Percentiles rank a stretch among this genome's conserved stretches.
Conservation (phyloP, 345 rosid species). For the Ceriops decandra region DNA sequence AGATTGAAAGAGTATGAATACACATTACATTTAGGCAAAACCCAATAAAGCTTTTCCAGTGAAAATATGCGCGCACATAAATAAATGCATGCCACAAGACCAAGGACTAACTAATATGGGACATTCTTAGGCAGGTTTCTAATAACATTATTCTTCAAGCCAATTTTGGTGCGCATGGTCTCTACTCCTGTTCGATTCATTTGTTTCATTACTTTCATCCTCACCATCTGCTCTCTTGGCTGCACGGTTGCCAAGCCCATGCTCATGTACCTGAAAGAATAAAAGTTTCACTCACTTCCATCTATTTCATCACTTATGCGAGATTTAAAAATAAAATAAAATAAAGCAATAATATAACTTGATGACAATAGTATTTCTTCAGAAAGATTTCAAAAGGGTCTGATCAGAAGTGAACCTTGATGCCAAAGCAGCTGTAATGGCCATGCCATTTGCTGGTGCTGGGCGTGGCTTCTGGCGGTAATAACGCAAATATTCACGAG, state of each 20-base stretch:
- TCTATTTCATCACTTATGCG: not conserved
- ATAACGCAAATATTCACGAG: slow-evolving; percentile 80
- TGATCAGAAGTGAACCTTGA: slow-evolving; percentile 47
- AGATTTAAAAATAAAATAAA: not conserved
- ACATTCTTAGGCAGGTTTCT: slow-evolving; percentile 86
- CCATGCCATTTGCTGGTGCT: slow-evolving; percentile 44
- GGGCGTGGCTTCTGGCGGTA: slow-evolving; percentile 94
- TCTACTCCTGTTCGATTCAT: slow-evolving; percentile 65
- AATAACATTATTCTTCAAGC: slow-evolving; percentile 74
- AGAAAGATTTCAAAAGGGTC: not conserved
- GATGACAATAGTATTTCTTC: not conserved
- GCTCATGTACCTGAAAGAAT: slow-evolving; percentile 64
- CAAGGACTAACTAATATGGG: slow-evolving; percentile 48
- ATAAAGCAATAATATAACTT: not conserved
- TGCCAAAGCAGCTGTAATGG: slow-evolving; percentile 62
- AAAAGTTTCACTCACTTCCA: not conserved
- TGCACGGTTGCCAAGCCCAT: slow-evolving; percentile 77
- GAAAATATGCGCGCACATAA: not conserved
- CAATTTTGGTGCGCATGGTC: slow-evolving; percentile 69
- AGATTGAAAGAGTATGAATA: too few relatives aligned
- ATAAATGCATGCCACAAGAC: not conserved
- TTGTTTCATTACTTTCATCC: slow-evolving; percentile 70
- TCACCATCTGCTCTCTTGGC: slow-evolving; percentile 65
- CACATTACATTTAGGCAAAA: not conserved
- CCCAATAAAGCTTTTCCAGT: not conserved